These are phyloP conservation scores for Westerdykella sp. DNA, from an alignment of 2,329 filamentous ascomycete genomes.

Conservation along the genomic window DNA sequence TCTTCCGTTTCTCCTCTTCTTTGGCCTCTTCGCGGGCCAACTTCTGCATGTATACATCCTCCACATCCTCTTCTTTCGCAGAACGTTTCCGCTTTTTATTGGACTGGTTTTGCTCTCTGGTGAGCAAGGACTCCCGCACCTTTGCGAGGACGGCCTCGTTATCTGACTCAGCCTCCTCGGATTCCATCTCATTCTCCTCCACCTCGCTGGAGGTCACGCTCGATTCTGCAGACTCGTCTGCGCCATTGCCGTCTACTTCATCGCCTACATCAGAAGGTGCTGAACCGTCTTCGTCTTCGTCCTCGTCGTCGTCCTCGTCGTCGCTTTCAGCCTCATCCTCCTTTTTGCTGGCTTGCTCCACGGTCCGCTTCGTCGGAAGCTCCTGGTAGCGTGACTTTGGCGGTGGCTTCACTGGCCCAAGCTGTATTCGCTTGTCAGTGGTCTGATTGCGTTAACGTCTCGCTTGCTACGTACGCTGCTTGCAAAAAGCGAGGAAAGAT, in stretches of 20 bases:
- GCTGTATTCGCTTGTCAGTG: conserved; percentile 14
- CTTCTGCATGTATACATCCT: conserved; percentile 63
- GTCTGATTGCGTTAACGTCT: background rate
- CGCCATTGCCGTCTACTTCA: conserved; percentile 16
- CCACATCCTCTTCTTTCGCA: conserved; percentile 60
- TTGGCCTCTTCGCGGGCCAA: conserved; percentile 47
- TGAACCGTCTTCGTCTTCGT: conserved; percentile 30
- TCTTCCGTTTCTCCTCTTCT: conserved; percentile 34
- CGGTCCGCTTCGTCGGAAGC: conserved; percentile 13
- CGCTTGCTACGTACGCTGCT: conserved; percentile 28
- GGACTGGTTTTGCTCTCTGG: conserved; percentile 23
- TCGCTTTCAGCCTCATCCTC: conserved; percentile 39
- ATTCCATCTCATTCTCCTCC: conserved; percentile 10
- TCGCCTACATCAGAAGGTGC: conserved; percentile 27
- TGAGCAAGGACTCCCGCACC: conserved; percentile 20
- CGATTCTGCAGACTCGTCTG: background rate
- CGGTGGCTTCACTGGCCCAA: conserved; percentile 34
- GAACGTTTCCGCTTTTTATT: conserved; percentile 46
- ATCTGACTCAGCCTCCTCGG: conserved; percentile 18
- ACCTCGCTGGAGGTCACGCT: background rate
- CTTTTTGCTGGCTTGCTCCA: conserved; percentile 39
- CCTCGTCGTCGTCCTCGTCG: conserved; percentile 26
- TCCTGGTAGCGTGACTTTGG: conserved; percentile 37
- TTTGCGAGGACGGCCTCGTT: conserved; percentile 21
- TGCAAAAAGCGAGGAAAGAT: conserved; percentile 45